Evolutionary conservation across 129 eudicot genomes (phyloP).

Genomic region (Dittrichia graveolens): DNA sequence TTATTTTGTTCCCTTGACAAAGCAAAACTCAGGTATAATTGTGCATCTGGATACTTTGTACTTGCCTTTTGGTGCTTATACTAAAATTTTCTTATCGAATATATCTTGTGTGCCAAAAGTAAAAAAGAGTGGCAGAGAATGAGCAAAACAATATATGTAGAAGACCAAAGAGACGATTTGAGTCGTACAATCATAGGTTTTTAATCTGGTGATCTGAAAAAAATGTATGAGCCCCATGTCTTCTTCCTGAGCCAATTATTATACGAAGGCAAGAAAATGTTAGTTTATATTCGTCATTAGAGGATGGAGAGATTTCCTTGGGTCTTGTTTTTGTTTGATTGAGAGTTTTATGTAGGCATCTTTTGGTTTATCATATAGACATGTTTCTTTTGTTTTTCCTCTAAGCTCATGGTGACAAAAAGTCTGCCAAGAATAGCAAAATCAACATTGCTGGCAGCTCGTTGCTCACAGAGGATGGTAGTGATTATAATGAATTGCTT

Average conservation of each 20-base stretch:
- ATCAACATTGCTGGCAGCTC: background rate
- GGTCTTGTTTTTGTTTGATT: background rate
- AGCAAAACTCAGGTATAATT: slow-evolving; percentile 13
- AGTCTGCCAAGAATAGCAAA: background rate
- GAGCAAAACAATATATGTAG: too few relatives aligned
- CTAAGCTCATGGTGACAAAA: background rate
- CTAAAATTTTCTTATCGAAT: background rate
- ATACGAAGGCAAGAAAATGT: too few relatives aligned
- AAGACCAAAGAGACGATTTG: too few relatives aligned
- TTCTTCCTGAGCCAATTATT: background rate
- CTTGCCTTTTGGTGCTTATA: background rate
- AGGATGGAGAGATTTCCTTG: background rate
- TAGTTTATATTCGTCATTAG: background rate
- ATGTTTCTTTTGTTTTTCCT: background rate
- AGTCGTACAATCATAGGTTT: too few relatives aligned
- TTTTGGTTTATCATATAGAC: too few relatives aligned
- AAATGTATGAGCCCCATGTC: background rate
- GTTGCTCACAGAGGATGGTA: background rate
- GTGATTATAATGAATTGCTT: background rate
- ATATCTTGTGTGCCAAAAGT: too few relatives aligned
- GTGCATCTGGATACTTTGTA: background rate
- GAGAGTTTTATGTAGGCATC: background rate
- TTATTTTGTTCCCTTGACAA: background rate
- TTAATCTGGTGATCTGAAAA: too few relatives aligned
- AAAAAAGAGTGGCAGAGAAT: too few relatives aligned